Evolutionary conservation across 1,284 basidiomycete genomes (phyloP).

Genomic region (Pyrrhoderma lamaoense): DNA sequence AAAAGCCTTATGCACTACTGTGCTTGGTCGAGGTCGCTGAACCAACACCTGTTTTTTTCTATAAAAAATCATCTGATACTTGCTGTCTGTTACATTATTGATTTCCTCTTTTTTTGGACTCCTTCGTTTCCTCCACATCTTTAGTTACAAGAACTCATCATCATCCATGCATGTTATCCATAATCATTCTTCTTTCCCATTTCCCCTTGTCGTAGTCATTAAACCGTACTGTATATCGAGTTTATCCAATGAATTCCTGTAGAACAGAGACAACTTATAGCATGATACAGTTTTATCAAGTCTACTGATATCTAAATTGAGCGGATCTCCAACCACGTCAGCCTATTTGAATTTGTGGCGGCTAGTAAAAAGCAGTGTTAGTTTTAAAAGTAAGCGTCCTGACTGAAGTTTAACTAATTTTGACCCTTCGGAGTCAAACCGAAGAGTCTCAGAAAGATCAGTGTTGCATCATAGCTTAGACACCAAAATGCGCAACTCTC

Average conservation of each 20-base stretch:
- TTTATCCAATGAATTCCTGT: slow-evolving; percentile 9
- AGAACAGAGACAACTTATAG: slow-evolving; percentile 4
- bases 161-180: neutral
- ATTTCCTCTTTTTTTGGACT: neutral
- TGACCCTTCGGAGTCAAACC: too few species aligned
- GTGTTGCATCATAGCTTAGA: too few species aligned
- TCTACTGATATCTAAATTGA: too few species aligned
- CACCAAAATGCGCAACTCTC: too few species aligned
- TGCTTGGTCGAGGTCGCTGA: neutral
- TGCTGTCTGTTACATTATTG: slow-evolving; percentile 2
- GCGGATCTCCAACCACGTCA: too few species aligned
- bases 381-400: too few species aligned
- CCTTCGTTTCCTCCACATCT: neutral
- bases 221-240: slow-evolving; percentile 13
- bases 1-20: neutral
- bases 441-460: too few species aligned
- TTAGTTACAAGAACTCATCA: neutral
- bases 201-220: neutral
- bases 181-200: neutral
- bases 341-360: neutral
- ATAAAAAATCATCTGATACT: neutral
- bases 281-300: too few species aligned
- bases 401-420: too few species aligned
- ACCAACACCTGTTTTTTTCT: neutral
- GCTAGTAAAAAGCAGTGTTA: neutral